Percentiles rank a stretch among this genome's conserved stretches.
Evolutionary conservation across 2,329 filamentous ascomycete genomes (phyloP).

Genomic region (Nigrospora sphaerica): DNA sequence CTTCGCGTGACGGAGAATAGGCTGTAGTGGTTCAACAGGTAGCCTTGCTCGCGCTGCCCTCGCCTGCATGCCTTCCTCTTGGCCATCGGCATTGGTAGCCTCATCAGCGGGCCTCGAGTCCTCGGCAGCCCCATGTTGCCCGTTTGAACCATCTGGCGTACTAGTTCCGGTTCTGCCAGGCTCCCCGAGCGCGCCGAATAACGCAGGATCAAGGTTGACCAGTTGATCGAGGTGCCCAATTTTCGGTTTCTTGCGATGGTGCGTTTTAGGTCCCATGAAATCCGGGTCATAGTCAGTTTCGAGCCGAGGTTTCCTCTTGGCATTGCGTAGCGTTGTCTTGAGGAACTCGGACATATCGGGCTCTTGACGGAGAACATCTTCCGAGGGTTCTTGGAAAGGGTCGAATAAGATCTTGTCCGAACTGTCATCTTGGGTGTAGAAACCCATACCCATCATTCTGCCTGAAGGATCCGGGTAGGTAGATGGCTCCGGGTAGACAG

Average conservation of each 20-base stretch:
- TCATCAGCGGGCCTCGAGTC: neutral
- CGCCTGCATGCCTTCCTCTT: constrained; percentile 1
- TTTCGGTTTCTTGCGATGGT: constrained; percentile 34
- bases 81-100: neutral
- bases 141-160: constrained; percentile 12
- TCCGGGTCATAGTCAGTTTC: constrained; percentile 49
- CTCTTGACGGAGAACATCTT: constrained; percentile 34
- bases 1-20: constrained; percentile 43
- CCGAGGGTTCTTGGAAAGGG: constrained; percentile 45
- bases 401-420: constrained; percentile 54
- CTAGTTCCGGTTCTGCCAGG: constrained; percentile 5
- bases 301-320: constrained; percentile 44
- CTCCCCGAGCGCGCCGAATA: constrained; percentile 29
- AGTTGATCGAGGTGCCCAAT: constrained; percentile 26
- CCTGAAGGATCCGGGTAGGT: constrained; percentile 41
- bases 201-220: constrained; percentile 46
- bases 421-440: constrained; percentile 52
- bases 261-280: constrained; percentile 35
- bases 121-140: constrained; percentile 5
- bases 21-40: constrained; percentile 35
- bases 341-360: constrained; percentile 45
- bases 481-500: constrained; percentile 19
- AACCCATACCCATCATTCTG: constrained; percentile 50
- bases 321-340: constrained; percentile 45
- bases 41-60: constrained; percentile 17